Conservation (phyloP, 345 rosid species). For the Rubroshorea leprosula region DNA sequence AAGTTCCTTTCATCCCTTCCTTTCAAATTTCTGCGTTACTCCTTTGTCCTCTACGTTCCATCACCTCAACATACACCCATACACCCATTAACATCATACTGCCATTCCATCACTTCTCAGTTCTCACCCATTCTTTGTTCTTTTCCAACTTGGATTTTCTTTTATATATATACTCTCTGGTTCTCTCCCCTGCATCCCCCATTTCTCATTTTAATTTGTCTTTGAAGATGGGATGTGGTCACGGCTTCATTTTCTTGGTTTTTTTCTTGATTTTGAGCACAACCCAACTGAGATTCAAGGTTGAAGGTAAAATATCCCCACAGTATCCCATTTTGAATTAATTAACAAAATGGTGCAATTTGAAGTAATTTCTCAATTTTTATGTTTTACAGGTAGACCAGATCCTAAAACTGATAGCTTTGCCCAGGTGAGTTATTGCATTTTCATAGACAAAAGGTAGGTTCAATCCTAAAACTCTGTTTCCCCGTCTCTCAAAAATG, state of each 20-base stretch:
- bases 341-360: not conserved
- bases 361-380: not conserved
- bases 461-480: too few relatives aligned
- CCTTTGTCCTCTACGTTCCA: conserved; percentile 37
- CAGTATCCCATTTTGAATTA: too few relatives aligned
- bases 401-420: conserved; percentile 27
- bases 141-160: not conserved
- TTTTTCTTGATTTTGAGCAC: conserved; percentile 44
- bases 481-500: not conserved
- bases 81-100: conserved; percentile 3
- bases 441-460: too few relatives aligned
- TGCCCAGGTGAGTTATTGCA: conserved; percentile 33
- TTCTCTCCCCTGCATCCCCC: not conserved
- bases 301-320: conserved; percentile 39
- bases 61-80: conserved; percentile 28
- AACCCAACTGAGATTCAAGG: conserved; percentile 41
- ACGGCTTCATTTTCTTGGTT: conserved; percentile 24
- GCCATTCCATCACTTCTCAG: conserved; percentile 28
- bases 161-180: not conserved
- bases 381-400: conserved; percentile 48
- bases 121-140: conserved; percentile 16
- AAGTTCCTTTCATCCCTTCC: conserved; percentile 12
- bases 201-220: not conserved
- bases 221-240: conserved; percentile 26
- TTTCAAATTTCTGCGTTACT: conserved; percentile 18